Evolutionary conservation across 1,284 basidiomycete species (phyloP).

Genomic region (Ustilago vetiveriae): DNA sequence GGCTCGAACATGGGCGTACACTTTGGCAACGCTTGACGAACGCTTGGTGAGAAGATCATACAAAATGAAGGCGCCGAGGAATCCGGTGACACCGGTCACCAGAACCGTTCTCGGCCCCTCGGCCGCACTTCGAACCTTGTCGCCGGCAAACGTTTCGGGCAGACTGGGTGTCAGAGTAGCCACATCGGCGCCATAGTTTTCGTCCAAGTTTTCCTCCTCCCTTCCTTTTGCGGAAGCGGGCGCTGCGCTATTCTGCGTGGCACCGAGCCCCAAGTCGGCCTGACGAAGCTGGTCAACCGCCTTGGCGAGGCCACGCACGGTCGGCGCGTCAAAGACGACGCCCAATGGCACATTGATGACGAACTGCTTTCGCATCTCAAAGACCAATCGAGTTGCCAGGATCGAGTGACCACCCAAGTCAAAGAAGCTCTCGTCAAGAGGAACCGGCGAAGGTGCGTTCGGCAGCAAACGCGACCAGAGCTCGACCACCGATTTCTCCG

Average conservation of each 20-base stretch:
- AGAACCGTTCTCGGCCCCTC: slow-evolving; percentile 76
- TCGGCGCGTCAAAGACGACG: slow-evolving; percentile 91
- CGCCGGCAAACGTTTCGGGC: slow-evolving; percentile 49
- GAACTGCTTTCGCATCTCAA: slow-evolving; percentile 93
- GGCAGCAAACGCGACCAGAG: slow-evolving; percentile 86
- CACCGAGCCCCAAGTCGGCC: slow-evolving; percentile 80
- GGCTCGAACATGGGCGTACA: slow-evolving; percentile 89
- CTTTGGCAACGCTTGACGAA: slow-evolving; percentile 77
- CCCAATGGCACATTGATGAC: slow-evolving; percentile 91
- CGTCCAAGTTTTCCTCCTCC: slow-evolving; percentile 59
- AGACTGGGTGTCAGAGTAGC: slow-evolving; percentile 72
- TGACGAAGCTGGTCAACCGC: slow-evolving; percentile 82
- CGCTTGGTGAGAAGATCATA: slow-evolving; percentile 78
- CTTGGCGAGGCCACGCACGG: slow-evolving; percentile 80
- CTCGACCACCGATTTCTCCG: slow-evolving; percentile 80
- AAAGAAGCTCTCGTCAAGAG: slow-evolving; percentile 94
- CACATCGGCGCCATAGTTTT: slow-evolving; percentile 83
- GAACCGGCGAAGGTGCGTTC: slow-evolving; percentile 79
- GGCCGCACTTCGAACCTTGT: slow-evolving; percentile 25
- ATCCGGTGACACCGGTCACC: slow-evolving; percentile 96
- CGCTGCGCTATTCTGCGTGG: slow-evolving; percentile 55
- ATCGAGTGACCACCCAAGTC: slow-evolving; percentile 99
- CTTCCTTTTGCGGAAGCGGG: slow-evolving; percentile 18
- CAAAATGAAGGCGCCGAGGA: slow-evolving; percentile 92
- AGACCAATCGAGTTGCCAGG: slow-evolving; percentile 93